A percentile compares a stretch with the other conserved stretches of the same genome.
phyloP scores from a whole-genome alignment of 257 asterid genomes.

The Solanum appendiculatum region DNA sequence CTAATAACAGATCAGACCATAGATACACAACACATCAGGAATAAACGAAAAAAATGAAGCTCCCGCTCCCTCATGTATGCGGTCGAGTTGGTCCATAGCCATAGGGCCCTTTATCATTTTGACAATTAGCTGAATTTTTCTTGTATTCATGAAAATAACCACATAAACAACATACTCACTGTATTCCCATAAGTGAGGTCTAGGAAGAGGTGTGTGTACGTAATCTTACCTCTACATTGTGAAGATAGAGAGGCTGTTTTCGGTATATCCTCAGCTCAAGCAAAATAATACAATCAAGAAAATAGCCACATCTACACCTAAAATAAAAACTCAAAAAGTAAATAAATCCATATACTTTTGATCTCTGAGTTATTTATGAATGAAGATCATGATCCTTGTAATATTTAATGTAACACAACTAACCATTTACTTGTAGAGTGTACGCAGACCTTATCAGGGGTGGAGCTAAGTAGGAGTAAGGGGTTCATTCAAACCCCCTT shows the following conservation, averaged over 20 bases:
- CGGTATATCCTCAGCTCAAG: too few relatives aligned
- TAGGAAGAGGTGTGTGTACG: too few relatives aligned
- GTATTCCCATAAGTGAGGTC: too few relatives aligned
- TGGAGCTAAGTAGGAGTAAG: too few relatives aligned
- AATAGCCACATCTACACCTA: background rate
- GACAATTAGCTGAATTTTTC: background rate
- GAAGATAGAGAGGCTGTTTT: too few relatives aligned
- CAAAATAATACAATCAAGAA: too few relatives aligned
- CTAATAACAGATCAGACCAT: conserved; percentile 3
- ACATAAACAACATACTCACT: too few relatives aligned
- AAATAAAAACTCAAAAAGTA: background rate
- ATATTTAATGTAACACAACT: background rate
- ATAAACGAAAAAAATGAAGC: background rate
- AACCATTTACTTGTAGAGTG: background rate
- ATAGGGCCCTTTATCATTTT: background rate
- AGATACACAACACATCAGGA: background rate
- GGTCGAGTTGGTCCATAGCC: background rate
- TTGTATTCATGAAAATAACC: background rate
- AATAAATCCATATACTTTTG: background rate
- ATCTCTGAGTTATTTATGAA: background rate
- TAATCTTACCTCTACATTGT: too few relatives aligned
- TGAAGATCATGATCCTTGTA: background rate
- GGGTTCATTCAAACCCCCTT: too few relatives aligned
- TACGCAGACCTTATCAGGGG: too few relatives aligned
- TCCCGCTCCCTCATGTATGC: background rate